A percentile compares a stretch with the other conserved stretches of the same genome.
Conservation (phyloP, 148 eudicot species). For the Heliosperma pusillum region DNA sequence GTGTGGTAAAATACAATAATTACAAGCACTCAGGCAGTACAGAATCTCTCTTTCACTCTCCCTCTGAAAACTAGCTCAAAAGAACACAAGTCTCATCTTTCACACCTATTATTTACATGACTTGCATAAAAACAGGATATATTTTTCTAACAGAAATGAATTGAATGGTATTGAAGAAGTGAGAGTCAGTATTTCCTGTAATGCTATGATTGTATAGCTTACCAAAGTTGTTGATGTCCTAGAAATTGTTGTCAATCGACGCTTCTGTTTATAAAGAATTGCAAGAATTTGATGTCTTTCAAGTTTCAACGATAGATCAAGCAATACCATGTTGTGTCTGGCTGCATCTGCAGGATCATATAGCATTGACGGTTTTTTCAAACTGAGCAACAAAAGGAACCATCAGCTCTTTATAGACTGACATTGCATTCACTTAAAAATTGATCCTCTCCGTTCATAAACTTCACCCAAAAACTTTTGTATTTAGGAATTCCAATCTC, state of each 20-base stretch:
- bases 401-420: slow-evolving; percentile 36
- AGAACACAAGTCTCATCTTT: too few relatives aligned
- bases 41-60: too few relatives aligned
- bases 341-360: slow-evolving; percentile 16
- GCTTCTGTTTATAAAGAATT: slow-evolving; percentile 22
- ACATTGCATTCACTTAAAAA: slow-evolving; percentile 83
- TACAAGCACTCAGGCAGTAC: too few relatives aligned
- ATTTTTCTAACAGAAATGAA: too few relatives aligned
- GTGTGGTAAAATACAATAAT: too few relatives aligned
- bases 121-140: too few relatives aligned
- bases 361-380: slow-evolving; percentile 7
- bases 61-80: too few relatives aligned
- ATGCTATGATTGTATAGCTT: too few relatives aligned
- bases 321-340: slow-evolving; percentile 8
- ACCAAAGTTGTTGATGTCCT: not conserved
- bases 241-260: not conserved
- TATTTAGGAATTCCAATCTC: slow-evolving; percentile 83
- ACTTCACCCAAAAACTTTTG: slow-evolving; percentile 60
- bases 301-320: slow-evolving; percentile 11
- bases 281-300: slow-evolving; percentile 5
- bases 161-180: too few relatives aligned
- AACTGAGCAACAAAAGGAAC: not conserved
- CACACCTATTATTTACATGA: too few relatives aligned
- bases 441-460: slow-evolving; percentile 50
- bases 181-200: too few relatives aligned